Percentiles rank a stretch among this genome's conserved stretches.
Conservation (phyloP, 2,329 filamentous ascomycete species). For the Fusarium albidum region DNA sequence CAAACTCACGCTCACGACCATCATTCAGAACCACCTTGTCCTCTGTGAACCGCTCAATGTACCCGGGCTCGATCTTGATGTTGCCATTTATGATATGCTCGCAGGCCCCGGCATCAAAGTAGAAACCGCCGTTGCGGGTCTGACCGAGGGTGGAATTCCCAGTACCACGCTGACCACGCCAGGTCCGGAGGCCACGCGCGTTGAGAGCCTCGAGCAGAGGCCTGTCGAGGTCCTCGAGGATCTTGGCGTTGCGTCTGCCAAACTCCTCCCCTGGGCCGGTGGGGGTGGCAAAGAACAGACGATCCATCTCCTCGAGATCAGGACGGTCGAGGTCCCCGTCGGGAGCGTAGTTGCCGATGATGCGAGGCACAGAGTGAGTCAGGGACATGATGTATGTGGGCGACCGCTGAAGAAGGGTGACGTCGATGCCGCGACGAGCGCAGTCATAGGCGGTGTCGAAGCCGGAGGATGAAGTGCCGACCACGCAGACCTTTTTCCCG, state of each 20-base stretch:
- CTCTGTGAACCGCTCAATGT: slow-evolving; percentile 40
- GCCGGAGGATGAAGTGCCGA: slow-evolving; percentile 16
- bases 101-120: slow-evolving; percentile 13
- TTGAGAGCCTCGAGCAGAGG: slow-evolving; percentile 7
- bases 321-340: slow-evolving; percentile 54
- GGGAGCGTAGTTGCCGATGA: slow-evolving; percentile 37
- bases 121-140: slow-evolving; percentile 36
- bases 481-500: slow-evolving; percentile 17
- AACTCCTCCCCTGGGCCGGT: slow-evolving; percentile 56
- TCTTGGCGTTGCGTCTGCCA: slow-evolving; percentile 12
- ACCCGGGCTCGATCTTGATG: slow-evolving; percentile 30
- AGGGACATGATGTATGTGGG: slow-evolving; percentile 46
- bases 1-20: slow-evolving; percentile 43
- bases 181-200: slow-evolving; percentile 41
- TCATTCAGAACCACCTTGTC: slow-evolving; percentile 44
- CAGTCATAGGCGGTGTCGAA: slow-evolving; percentile 18
- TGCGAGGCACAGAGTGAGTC: slow-evolving; percentile 39
- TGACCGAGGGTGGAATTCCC: slow-evolving; percentile 41
- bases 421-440: slow-evolving; percentile 13
- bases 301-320: slow-evolving; percentile 57
- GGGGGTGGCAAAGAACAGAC: slow-evolving; percentile 62
- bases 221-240: slow-evolving; percentile 25
- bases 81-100: slow-evolving; percentile 10
- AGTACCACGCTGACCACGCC: slow-evolving; percentile 46
- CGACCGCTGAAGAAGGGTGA: slow-evolving; percentile 28